phyloP scores from a whole-genome alignment of 2,329 filamentous ascomycete species.

The Curvularia sp. region DNA sequence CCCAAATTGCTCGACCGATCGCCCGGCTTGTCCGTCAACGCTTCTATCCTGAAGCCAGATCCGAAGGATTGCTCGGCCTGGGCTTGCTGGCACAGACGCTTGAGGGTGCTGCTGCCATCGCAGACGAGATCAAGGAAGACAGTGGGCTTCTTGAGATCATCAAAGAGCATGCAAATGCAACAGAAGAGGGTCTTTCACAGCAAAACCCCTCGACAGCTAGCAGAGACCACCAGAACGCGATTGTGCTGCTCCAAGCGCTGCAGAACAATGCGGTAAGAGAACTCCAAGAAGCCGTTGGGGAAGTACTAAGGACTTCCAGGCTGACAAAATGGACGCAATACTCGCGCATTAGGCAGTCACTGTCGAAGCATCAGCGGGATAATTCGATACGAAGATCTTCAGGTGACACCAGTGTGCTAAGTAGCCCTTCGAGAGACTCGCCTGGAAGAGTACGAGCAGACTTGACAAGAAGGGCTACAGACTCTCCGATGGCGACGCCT shows the following conservation, averaged over 20 bases:
- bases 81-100: conserved; percentile 44
- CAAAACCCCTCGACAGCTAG: conserved; percentile 32
- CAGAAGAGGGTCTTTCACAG: conserved; percentile 32
- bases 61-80: conserved; percentile 46
- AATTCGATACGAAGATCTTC: conserved; percentile 29
- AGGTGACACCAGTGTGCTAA: conserved; percentile 8
- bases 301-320: conserved; percentile 28
- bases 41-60: conserved; percentile 46
- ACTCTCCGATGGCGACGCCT: conserved; percentile 5
- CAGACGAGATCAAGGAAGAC: conserved; percentile 41
- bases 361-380: conserved; percentile 34
- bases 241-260: conserved; percentile 47
- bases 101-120: conserved; percentile 38
- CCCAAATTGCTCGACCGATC: conserved; percentile 41
- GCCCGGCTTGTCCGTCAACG: conserved; percentile 45
- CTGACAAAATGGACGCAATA: conserved; percentile 30
- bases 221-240: conserved; percentile 46
- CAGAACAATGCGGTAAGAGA: conserved; percentile 43
- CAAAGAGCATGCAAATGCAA: conserved; percentile 42
- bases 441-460: conserved; percentile 14
- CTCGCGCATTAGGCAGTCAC: conserved; percentile 32
- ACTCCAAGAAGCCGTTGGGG: conserved; percentile 12
- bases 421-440: conserved; percentile 12
- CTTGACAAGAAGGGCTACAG: conserved; percentile 13
- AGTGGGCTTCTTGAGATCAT: conserved; percentile 40